Evolutionary conservation across 202 grass and related monocot species (phyloP).

Genomic region (Miscanthus sacchariflorus): DNA sequence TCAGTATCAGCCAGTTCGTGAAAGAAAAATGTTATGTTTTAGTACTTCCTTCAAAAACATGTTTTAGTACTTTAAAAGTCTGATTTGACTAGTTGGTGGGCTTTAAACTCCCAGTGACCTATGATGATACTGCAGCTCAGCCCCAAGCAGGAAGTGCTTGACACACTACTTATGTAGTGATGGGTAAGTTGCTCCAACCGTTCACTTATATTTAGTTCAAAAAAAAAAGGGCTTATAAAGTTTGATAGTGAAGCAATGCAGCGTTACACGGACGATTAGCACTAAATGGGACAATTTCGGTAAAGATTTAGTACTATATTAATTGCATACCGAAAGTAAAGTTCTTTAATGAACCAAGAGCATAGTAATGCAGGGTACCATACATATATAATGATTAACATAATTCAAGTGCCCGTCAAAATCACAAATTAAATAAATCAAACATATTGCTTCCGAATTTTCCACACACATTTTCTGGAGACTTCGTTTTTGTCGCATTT

Average conservation of each 20-base stretch:
- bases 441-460: background rate
- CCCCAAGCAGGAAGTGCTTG: slow-evolving; percentile 24
- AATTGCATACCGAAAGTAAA: slow-evolving; percentile 36
- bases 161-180: slow-evolving; percentile 33
- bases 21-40: background rate
- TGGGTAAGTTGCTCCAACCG: slow-evolving; percentile 45
- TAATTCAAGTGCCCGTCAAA: background rate
- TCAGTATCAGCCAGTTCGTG: background rate
- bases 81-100: background rate
- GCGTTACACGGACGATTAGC: slow-evolving; percentile 39
- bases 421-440: background rate
- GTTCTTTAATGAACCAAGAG: slow-evolving; percentile 30
- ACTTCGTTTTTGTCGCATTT: background rate
- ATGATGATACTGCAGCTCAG: slow-evolving; percentile 10
- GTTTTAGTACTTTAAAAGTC: background rate
- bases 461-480: background rate
- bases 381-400: background rate
- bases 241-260: slow-evolving; percentile 13
- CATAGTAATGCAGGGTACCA: background rate
- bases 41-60: background rate
- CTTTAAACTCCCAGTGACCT: slow-evolving; percentile 7
- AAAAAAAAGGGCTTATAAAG: slow-evolving; percentile 37
- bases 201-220: slow-evolving; percentile 30
- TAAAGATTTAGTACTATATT: slow-evolving; percentile 15
- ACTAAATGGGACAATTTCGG: background rate